Percentiles rank a stretch among this genome's conserved stretches.
Conservation (phyloP, 306 rosid species). For the Senna tora region DNA sequence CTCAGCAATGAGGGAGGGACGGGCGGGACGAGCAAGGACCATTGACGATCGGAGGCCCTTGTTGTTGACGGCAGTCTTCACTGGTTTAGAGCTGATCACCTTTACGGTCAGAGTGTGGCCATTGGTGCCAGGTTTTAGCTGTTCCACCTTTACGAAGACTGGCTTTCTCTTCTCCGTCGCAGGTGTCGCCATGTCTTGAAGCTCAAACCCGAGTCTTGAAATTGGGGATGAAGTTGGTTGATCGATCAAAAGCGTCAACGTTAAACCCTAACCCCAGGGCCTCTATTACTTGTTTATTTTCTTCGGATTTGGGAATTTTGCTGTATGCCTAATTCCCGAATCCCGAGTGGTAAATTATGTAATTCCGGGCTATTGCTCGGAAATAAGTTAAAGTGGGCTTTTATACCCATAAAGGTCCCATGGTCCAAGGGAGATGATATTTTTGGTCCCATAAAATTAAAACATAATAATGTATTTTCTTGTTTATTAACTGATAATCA, state of each 20-base stretch:
- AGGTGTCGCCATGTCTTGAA: constrained; percentile 53
- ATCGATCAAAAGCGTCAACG: constrained; percentile 2
- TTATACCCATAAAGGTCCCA: too few species aligned
- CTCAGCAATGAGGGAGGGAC: constrained; percentile 73
- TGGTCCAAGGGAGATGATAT: too few species aligned
- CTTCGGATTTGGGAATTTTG: constrained; percentile 43
- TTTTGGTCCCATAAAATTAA: too few species aligned
- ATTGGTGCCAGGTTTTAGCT: constrained; percentile 74
- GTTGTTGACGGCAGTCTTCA: constrained; percentile 40
- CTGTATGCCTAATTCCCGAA: too few species aligned
- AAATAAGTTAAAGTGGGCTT: too few species aligned
- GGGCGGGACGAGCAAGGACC: constrained; percentile 45
- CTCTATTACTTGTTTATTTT: background rate
- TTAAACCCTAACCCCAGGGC: constrained; percentile 48
- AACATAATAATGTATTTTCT: too few species aligned
- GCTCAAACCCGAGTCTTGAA: too few species aligned
- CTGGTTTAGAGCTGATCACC: constrained; percentile 64
- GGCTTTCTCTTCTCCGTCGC: constrained; percentile 79
- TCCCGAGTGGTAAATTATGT: too few species aligned
- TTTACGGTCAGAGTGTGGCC: constrained; percentile 88
- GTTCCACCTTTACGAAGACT: constrained; percentile 76
- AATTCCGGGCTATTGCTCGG: too few species aligned
- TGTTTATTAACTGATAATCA: too few species aligned
- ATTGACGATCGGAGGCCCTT: constrained; percentile 60
- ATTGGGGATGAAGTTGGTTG: too few species aligned